Evolutionary conservation across 768 basidiomycete genomes (phyloP), one percentile per base, ranked within the genome.

Genomic region (Pleurotus citrinopileatus): DNA sequence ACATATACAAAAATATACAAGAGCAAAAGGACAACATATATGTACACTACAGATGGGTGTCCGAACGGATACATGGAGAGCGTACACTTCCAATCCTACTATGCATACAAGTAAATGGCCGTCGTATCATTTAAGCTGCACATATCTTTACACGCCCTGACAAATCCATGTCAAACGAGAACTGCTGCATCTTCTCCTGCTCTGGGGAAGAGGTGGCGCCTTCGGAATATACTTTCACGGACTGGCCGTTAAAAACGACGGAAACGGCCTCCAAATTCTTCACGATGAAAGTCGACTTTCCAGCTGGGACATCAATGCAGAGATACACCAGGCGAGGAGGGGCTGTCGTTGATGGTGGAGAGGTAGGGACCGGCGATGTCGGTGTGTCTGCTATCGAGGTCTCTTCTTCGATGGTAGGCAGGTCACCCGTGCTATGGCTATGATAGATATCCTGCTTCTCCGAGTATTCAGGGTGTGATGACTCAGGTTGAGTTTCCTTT

Each of bases 251-350:
- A 20, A 20, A 8, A 15, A n/a, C 17, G 34, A 51, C 19, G 23
- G n/a, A 34, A 22, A 26, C 13, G 0, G 17, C 29, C 10, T 26
- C 8, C 19, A 22, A 25, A 9, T 20, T 23, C 2, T 6, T 44
- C 2, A 37, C 2, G 19, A 51, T 17, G 34, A 51, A 37, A 26
- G 29, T 17, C 0, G 19, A 20, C 19, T 38, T 51, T 19, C 48
- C 48, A n/a, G 48, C 48, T 19, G 29, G 48, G 8, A 51, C 2
- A 37, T 51, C 48, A 34, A 51, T 10, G 19, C 43, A 44, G 3
- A 25, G n/a, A 25, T 51, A 37, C 48, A 19, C 19, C 17, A 23
- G 7, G 25, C 43, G 22, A 26, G 20, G 43, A 26, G n/a, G n/a
- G n/a, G n/a, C n/a, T n/a, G 12, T 19, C 43, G 43, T 25, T 22